Conservation (phyloP, 371 early-diverging fungal genomes). For the Mucor irregularis region DNA sequence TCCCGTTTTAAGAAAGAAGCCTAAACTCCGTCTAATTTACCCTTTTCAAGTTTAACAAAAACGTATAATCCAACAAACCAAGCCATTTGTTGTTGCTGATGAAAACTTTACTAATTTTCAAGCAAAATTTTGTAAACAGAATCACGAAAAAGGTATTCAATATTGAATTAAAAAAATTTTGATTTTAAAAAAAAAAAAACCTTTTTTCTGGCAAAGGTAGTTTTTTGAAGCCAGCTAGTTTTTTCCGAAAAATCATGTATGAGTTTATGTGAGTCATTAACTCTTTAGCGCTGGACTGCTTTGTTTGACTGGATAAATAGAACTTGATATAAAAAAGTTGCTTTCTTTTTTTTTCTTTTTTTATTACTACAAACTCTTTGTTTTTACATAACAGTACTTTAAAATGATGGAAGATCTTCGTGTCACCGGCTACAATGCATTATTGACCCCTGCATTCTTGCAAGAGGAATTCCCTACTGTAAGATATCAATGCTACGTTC, state of each 20-base stretch:
- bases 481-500: conserved; percentile 12
- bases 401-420: conserved; percentile 63
- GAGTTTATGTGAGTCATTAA: conserved; percentile 22
- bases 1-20: too few species aligned
- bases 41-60: too few species aligned
- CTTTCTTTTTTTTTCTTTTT: conserved; percentile 4
- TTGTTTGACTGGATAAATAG: neutral
- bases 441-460: conserved; percentile 59
- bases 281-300: conserved; percentile 1
- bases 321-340: neutral
- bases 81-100: too few species aligned
- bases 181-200: too few species aligned
- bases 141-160: too few species aligned
- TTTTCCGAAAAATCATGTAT: neutral
- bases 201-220: too few species aligned
- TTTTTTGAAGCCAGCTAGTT: too few species aligned
- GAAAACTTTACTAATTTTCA: too few species aligned
- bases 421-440: conserved; percentile 62
- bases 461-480: conserved; percentile 65
- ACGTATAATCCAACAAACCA: too few species aligned
- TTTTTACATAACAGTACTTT: neutral
- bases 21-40: too few species aligned
- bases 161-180: too few species aligned
- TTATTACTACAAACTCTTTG: neutral
- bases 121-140: too few species aligned